Evolutionary conservation across 2,329 filamentous ascomycete genomes (phyloP).

Genomic region (Penicillium griseofulvum): DNA sequence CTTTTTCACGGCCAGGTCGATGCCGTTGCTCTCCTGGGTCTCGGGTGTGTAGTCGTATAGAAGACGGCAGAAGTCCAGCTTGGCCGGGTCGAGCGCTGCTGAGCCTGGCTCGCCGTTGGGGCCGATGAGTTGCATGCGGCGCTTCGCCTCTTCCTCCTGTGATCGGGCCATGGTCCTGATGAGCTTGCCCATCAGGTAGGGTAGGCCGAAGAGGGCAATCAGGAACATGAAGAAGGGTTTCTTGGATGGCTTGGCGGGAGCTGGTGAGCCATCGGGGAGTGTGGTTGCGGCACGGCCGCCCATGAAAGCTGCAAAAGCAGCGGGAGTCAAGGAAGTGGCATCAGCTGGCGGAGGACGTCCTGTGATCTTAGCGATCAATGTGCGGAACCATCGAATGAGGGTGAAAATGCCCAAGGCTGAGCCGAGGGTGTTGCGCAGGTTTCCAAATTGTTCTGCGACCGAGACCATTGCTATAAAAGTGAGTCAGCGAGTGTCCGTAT

Average conservation of each 20-base stretch:
- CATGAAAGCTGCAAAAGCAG: conserved; percentile 86
- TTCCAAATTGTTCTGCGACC: conserved; percentile 95
- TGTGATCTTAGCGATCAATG: conserved; percentile 85
- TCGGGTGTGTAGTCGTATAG: conserved; percentile 92
- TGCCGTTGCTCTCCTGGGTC: conserved; percentile 59
- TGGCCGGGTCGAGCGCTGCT: conserved; percentile 71
- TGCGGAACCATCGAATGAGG: conserved; percentile 89
- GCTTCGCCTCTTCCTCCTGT: conserved; percentile 71
- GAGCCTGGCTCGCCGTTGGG: conserved; percentile 48
- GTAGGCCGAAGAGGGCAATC: conserved; percentile 87
- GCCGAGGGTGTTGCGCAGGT: conserved; percentile 86
- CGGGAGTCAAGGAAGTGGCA: conserved; percentile 80
- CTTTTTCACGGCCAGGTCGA: conserved; percentile 90
- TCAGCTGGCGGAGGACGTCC: conserved; percentile 87
- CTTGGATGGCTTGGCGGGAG: conserved; percentile 72
- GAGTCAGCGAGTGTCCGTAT: conserved; percentile 15
- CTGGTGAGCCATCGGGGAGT: conserved; percentile 65
- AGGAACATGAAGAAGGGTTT: conserved; percentile 97
- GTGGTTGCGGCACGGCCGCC: conserved; percentile 56
- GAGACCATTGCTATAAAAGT: conserved; percentile 81
- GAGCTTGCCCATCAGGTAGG: conserved; percentile 95
- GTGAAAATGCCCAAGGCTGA: conserved; percentile 95
- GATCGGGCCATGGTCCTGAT: conserved; percentile 80
- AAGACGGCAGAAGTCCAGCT: conserved; percentile 94
- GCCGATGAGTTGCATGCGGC: conserved; percentile 52